These are phyloP conservation scores for Cutaneotrichosporon arboriforme DNA, from an alignment of 1,284 basidiomycete genomes.

Conservation along the genomic window DNA sequence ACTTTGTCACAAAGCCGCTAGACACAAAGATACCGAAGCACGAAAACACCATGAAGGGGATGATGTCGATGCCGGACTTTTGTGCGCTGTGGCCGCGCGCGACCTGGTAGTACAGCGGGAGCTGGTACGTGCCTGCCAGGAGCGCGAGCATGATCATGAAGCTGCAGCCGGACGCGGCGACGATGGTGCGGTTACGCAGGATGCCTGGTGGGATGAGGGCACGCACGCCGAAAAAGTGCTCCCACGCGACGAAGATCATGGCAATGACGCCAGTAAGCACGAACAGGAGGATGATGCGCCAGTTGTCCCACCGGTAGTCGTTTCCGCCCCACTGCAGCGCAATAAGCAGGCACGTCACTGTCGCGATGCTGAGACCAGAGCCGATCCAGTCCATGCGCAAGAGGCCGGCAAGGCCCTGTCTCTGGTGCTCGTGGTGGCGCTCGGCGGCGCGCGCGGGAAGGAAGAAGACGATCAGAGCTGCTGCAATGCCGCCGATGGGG, in stretches of 20 bases:
- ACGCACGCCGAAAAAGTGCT: conserved; percentile 40
- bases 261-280: conserved; percentile 41
- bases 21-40: conserved; percentile 47
- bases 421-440: conserved; percentile 47
- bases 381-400: conserved; percentile 49
- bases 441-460: conserved; percentile 50
- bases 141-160: conserved; percentile 50
- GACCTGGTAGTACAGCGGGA: conserved; percentile 51
- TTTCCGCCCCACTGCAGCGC: conserved; percentile 52
- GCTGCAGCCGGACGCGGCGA: conserved; percentile 40
- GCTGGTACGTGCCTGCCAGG: conserved; percentile 44
- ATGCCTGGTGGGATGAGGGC: conserved; percentile 38
- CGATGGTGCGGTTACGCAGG: conserved; percentile 42
- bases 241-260: conserved; percentile 45
- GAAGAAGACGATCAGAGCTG: conserved; percentile 45
- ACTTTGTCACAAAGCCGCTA: conserved; percentile 43
- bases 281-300: conserved; percentile 46
- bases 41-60: conserved; percentile 49
- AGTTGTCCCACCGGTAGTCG: conserved; percentile 34
- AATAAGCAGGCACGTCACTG: conserved; percentile 48
- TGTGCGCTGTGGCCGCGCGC: conserved; percentile 44
- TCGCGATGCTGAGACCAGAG: conserved; percentile 43
- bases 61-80: conserved; percentile 50
- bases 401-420: conserved; percentile 28
- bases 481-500: conserved; percentile 46